A percentile compares a stretch with the other conserved stretches of the same genome.
Evolutionary conservation across 768 basidiomycete species (phyloP).

Genomic region (Phlegmacium glaucopus): DNA sequence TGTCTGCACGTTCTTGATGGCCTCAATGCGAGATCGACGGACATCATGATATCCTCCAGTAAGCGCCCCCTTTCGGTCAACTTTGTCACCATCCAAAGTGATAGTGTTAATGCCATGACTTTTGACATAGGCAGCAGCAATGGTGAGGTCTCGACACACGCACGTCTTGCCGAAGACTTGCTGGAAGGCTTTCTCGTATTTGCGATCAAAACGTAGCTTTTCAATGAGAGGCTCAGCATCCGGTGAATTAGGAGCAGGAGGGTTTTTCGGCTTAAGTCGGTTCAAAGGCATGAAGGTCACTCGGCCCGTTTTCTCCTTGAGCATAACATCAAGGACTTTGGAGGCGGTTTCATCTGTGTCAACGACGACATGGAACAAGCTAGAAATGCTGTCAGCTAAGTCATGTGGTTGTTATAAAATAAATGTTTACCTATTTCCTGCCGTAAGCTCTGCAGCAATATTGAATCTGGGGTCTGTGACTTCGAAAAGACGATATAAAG

Average conservation of each 20-base stretch:
- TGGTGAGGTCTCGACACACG: constrained; percentile 88
- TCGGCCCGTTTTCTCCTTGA: constrained; percentile 88
- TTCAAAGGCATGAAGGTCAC: constrained; percentile 99
- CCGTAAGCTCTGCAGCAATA: constrained; percentile 90
- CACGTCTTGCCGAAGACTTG: constrained; percentile 98
- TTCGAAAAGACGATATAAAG: constrained; percentile 91
- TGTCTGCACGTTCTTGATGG: constrained; percentile 67
- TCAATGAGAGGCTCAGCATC: constrained; percentile 80
- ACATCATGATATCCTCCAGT: constrained; percentile 97
- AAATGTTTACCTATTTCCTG: constrained; percentile 77
- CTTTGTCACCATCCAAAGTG: constrained; percentile 96
- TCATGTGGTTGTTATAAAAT: not conserved
- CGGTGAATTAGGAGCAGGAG: constrained; percentile 62
- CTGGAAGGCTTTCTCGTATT: constrained; percentile 80
- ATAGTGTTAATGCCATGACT: constrained; percentile 95
- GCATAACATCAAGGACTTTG: constrained; percentile 89
- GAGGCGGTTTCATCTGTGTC: constrained; percentile 94
- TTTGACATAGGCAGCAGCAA: constrained; percentile 92
- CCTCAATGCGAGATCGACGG: constrained; percentile 85
- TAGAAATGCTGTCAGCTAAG: constrained; percentile 26
- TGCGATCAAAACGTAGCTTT: constrained; percentile 73
- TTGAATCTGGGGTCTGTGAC: constrained; percentile 86
- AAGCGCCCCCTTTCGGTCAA: constrained; percentile 92
- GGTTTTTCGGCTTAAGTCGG: constrained; percentile 77
- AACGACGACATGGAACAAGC: constrained; percentile 96